Evolutionary conservation across 2,329 filamentous ascomycete species (phyloP).

Genomic region (Neofusicoccum ribis): DNA sequence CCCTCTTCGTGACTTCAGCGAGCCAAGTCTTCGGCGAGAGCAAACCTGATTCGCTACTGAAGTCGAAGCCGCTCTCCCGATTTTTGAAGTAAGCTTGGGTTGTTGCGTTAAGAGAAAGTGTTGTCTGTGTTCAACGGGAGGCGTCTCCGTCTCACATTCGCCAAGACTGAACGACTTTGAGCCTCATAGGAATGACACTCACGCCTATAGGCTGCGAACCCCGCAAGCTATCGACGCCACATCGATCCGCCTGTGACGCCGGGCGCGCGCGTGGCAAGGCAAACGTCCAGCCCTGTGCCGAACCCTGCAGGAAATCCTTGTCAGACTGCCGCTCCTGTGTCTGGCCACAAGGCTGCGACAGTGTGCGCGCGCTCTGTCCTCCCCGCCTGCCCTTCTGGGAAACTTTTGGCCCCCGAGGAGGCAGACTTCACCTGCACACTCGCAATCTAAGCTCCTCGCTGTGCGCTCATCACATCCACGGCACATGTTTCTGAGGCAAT

Average conservation of each 20-base stretch:
- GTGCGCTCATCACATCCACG: neutral
- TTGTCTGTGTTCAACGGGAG: neutral
- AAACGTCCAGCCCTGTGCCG: neutral
- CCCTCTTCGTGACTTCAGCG: no score
- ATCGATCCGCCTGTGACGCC: conserved; percentile 1
- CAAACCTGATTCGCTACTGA: no score
- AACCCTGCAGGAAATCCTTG: neutral
- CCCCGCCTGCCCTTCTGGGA: neutral
- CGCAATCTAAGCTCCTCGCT: neutral
- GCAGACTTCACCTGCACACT: conserved; percentile 1
- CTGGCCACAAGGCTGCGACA: conserved; percentile 1
- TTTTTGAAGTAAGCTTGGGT: neutral
- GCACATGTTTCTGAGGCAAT: neutral
- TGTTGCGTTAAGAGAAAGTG: neutral
- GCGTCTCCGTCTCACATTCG: neutral
- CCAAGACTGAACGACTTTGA: neutral
- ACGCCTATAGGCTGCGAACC: neutral
- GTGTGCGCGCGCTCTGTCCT: neutral
- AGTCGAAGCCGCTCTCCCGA: neutral
- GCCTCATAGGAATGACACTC: neutral
- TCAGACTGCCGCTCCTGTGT: neutral
- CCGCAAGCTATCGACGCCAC: conserved; percentile 4
- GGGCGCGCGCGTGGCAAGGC: conserved; percentile 11
- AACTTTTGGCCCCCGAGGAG: neutral
- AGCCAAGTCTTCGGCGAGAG: no score